Evolutionary conservation across 208 protist genomes (phyloP).

Genomic region (Acanthamoeba healyi): DNA sequence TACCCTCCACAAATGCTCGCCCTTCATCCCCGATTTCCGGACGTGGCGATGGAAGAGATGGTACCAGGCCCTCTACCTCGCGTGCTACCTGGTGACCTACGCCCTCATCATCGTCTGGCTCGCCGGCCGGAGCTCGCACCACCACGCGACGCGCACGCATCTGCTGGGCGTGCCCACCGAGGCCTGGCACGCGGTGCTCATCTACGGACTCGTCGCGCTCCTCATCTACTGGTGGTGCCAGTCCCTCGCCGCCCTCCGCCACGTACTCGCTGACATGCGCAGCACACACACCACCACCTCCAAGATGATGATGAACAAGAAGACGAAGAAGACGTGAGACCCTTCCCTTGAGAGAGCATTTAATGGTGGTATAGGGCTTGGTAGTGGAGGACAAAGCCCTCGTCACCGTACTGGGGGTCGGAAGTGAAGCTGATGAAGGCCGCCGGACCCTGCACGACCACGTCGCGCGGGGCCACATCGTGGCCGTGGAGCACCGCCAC

Average conservation of each 20-base stretch:
- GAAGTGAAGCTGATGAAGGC: not conserved
- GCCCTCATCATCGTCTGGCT: constrained; percentile 29
- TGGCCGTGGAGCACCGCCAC: constrained; percentile 63
- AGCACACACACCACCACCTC: too few relatives aligned
- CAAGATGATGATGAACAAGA: too few relatives aligned
- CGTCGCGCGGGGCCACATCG: not conserved
- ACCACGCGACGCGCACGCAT: not conserved
- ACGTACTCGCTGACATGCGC: not conserved
- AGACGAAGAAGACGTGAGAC: too few relatives aligned
- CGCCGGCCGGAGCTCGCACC: not conserved
- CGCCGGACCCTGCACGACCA: not conserved
- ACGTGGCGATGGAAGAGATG: not conserved
- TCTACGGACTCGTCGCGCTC: not conserved
- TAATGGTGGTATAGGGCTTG: not conserved
- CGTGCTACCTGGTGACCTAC: constrained; percentile 29
- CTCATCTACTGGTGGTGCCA: constrained; percentile 8
- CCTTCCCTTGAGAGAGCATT: too few relatives aligned
- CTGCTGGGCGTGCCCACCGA: not conserved
- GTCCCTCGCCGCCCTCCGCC: not conserved
- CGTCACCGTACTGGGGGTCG: not conserved
- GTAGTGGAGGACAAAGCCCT: not conserved
- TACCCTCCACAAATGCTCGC: constrained; percentile 1
- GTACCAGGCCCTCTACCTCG: constrained; percentile 57
- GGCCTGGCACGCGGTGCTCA: not conserved
- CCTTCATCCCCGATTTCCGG: not conserved